Base-by-base conservation (phyloP, 139 green algal species). In the Medakamo hakoo region DNA sequence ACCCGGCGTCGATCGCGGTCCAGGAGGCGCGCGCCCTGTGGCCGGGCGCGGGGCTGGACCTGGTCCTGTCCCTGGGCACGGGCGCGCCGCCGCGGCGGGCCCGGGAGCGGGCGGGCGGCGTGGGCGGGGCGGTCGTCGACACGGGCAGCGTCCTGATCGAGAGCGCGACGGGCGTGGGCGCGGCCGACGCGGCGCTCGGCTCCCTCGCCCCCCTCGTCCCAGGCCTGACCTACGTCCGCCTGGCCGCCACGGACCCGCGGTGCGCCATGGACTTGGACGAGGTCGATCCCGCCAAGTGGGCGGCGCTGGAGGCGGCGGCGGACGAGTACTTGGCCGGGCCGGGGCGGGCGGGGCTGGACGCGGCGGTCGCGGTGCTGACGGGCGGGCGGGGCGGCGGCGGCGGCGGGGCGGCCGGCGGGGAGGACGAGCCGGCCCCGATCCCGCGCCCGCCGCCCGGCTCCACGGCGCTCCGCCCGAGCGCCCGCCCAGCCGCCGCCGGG, bases 291-390 rank as follows among this genome's bases (percentile, higher is more conserved):
- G 71, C 66, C n/a, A 60, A 72, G 61, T 90, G 80, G 80, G 73
- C 18, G 2, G 20, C 62, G 30, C 71, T 90, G 24, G 75, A 85
- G 70, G 71, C 71, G 2, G 87, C 83, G 0, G 81, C 84, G 27
- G 72, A 81, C 26, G 80, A 90, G 52, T 94, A 86, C 78, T 86
- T 88, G n/a, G n/a, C n/a, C n/a, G n/a, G n/a, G n/a, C n/a, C n/a
- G n/a, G n/a, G n/a, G n/a, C n/a, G n/a, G n/a, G n/a, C n/a, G n/a
- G n/a, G n/a, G n/a, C n/a, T n/a, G n/a, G n/a, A n/a, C n/a, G n/a
- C n/a, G n/a, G n/a, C n/a, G n/a, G n/a, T n/a, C n/a, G n/a, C n/a
- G n/a, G n/a, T n/a, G n/a, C n/a, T n/a, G n/a, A n/a, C n/a, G n/a
- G n/a, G n/a, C n/a, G n/a, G n/a, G n/a, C n/a, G n/a, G n/a, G n/a